phyloP scores from a whole-genome alignment of 495 filamentous ascomycete species.

The Articulospora tetracladia region DNA sequence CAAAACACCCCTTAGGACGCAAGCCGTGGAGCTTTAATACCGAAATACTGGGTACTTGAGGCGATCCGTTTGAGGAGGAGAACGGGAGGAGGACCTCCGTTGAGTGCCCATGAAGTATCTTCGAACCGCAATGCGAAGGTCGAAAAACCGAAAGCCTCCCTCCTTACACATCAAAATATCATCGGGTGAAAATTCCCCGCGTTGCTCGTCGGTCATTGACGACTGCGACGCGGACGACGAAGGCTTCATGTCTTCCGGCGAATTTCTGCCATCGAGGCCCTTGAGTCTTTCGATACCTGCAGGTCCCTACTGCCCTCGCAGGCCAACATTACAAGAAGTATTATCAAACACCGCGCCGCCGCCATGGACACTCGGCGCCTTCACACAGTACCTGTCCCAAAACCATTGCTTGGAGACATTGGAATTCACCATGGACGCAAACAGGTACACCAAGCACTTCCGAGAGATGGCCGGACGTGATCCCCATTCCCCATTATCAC shows the following conservation, averaged over 20 bases:
- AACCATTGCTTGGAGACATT: constrained; percentile 97
- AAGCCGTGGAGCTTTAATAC: background rate
- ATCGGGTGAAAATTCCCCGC: constrained; percentile 32
- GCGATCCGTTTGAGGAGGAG: constrained; percentile 5
- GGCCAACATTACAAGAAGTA: constrained; percentile 83
- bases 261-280: constrained; percentile 46
- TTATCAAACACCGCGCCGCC: constrained; percentile 81
- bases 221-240: constrained; percentile 60
- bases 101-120: constrained; percentile 26
- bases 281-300: constrained; percentile 58
- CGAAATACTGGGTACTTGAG: background rate
- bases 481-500: constrained; percentile 32
- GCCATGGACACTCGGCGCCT: constrained; percentile 89
- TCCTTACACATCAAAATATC: constrained; percentile 40
- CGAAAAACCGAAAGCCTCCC: constrained; percentile 39
- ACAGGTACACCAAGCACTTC: constrained; percentile 81
- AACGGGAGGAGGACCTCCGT: background rate
- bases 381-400: constrained; percentile 95
- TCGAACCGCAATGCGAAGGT: constrained; percentile 44
- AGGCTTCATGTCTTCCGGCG: constrained; percentile 46
- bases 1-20: background rate
- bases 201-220: constrained; percentile 30
- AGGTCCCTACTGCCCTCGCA: constrained; percentile 65
- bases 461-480: constrained; percentile 41
- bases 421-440: constrained; percentile 95